Conservation (phyloP, 108 stramenopile genomes). For the Schizochytrium sp. region DNA sequence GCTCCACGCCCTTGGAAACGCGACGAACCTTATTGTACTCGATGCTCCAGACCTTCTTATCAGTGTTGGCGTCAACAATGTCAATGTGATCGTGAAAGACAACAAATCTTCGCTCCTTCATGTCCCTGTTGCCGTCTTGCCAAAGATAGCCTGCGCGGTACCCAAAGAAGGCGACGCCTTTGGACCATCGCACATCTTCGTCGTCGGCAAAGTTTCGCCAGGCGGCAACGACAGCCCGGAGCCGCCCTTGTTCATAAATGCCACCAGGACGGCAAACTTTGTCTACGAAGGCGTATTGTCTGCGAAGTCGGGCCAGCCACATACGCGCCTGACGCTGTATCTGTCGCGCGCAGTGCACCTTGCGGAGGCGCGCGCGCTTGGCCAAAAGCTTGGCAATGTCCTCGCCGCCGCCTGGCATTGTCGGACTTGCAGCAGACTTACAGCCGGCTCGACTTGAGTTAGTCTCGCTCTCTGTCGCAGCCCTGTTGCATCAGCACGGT, state of each 20-base stretch:
- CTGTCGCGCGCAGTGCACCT: not conserved
- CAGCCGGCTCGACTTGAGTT: too few relatives aligned
- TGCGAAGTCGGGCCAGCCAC: not conserved
- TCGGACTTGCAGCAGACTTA: too few relatives aligned
- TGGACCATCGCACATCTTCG: not conserved
- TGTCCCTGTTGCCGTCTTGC: not conserved
- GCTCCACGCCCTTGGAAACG: not conserved
- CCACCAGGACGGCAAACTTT: not conserved
- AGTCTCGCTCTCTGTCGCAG: too few relatives aligned
- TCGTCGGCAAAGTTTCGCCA: not conserved
- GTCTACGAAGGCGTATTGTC: not conserved
- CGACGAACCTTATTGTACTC: not conserved
- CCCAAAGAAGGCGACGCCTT: not conserved
- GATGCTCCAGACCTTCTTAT: not conserved
- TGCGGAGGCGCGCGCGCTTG: not conserved
- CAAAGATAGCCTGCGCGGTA: not conserved
- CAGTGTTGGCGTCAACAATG: not conserved
- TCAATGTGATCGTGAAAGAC: not conserved
- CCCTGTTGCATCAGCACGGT: too few relatives aligned
- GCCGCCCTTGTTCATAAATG: not conserved
- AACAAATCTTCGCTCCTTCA: not conserved
- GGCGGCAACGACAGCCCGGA: not conserved
- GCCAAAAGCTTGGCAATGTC: not conserved
- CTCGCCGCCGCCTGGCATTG: not conserved
- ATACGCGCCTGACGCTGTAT: not conserved